Evolutionary conservation across 78 protist genomes (phyloP), one percentile per base, ranked within the genome.

Genomic region (Guillardia theta): DNA sequence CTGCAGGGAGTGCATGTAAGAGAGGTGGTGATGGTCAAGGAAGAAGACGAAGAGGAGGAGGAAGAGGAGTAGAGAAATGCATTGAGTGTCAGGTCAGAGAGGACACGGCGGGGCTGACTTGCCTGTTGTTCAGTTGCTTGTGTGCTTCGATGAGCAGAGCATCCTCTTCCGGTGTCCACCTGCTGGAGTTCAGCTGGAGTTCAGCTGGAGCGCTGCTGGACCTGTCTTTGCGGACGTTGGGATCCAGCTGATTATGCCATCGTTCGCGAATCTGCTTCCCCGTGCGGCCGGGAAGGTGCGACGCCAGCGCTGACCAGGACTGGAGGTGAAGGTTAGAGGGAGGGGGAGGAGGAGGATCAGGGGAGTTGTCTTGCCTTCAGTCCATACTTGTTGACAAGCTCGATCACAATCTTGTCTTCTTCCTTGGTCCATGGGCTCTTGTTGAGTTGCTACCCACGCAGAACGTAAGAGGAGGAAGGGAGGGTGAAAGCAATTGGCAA

Each of bases 91-190:
- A n/a, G n/a, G n/a, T n/a, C n/a, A n/a, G n/a, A n/a, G n/a, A n/a
- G n/a, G n/a, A n/a, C n/a, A n/a, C n/a, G n/a, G n/a, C n/a, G n/a
- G n/a, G n/a, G n/a, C n/a, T n/a, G n/a, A n/a, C n/a, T n/a, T n/a
- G n/a, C n/a, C n/a, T n/a, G n/a, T n/a, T n/a, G n/a, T n/a, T n/a
- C n/a, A n/a, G n/a, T n/a, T n/a, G n/a, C 83, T 24, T 4, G 83
- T 80, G 90, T 4, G 90, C 90, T 15, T 80, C 94, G 36, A 93
- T 41, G 33, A 98, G 96, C 77, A 93, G 95, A 41, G 9, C 78
- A 33, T 98, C 99, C 83, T 98, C 99, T 48, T 95, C 96, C 37
- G 64, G 64, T 0, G 99, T 93, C 98, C 98, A 98, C 0, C 97
- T 94, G n/a, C n/a, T n/a, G n/a, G n/a, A n/a, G n/a, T n/a, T n/a